Conservation (phyloP, 1,284 basidiomycete species). For the Ustilago curta region DNA sequence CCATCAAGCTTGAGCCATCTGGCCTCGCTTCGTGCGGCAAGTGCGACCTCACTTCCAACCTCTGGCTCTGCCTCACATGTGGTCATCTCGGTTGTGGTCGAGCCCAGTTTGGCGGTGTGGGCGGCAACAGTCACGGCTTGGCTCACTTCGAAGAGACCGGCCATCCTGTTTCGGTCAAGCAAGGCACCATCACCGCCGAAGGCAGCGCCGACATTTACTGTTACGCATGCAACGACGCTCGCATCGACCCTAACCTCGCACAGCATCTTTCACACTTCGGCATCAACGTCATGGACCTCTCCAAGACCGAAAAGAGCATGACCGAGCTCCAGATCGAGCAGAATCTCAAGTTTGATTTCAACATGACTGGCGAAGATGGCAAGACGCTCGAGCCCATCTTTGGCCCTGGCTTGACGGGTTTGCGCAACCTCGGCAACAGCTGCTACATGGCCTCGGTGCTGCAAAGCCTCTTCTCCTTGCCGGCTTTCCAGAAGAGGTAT, state of each 20-base stretch:
- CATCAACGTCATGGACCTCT: constrained; percentile 84
- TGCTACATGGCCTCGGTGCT: constrained; percentile 97
- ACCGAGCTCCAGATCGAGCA: constrained; percentile 98
- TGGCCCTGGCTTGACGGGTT: constrained; percentile 87
- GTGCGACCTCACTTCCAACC: constrained; percentile 73
- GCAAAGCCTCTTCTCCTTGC: constrained; percentile 86
- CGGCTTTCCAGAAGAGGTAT: constrained; percentile 83
- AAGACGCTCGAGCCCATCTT: constrained; percentile 87
- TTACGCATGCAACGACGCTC: constrained; percentile 89
- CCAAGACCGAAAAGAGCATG: constrained; percentile 96
- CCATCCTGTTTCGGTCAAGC: constrained; percentile 89
- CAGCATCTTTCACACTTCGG: constrained; percentile 84
- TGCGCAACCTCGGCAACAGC: constrained; percentile 94
- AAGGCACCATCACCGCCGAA: constrained; percentile 96
- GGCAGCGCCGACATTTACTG: constrained; percentile 94
- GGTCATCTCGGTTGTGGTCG: constrained; percentile 95
- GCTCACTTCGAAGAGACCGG: constrained; percentile 81
- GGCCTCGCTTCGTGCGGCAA: constrained; percentile 51
- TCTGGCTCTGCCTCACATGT: constrained; percentile 92
- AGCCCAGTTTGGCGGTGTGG: constrained; percentile 83
- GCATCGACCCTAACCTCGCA: constrained; percentile 82
- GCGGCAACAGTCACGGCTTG: constrained; percentile 91
- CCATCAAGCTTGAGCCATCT: constrained; percentile 51
- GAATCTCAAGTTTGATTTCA: constrained; percentile 94
- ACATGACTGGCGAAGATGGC: constrained; percentile 89